These are phyloP conservation scores for Fraxinus cuspidata DNA, from an alignment of 257 asterid genomes.

Conservation along the genomic window DNA sequence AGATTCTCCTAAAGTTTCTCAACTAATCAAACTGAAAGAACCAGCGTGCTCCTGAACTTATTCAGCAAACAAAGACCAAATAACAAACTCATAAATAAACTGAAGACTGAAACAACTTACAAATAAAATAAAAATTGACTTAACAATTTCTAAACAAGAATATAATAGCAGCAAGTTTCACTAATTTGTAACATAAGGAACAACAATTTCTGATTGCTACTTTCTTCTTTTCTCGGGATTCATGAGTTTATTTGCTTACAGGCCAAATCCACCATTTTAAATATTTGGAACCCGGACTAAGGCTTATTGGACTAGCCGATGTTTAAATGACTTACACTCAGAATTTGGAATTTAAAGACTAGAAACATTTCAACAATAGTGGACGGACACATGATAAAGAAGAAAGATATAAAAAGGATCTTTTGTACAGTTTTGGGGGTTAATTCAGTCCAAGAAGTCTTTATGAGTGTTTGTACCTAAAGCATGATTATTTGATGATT, in stretches of 20 bases:
- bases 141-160: too few species aligned
- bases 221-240: not conserved
- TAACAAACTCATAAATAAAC: not conserved
- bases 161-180: not conserved
- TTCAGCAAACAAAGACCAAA: too few species aligned
- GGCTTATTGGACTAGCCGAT: not conserved
- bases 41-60: too few species aligned
- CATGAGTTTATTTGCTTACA: not conserved
- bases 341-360: not conserved
- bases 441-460: not conserved
- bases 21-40: too few species aligned
- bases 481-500: not conserved
- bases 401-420: not conserved
- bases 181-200: not conserved
- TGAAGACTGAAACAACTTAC: too few species aligned
- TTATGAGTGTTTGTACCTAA: not conserved
- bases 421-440: not conserved
- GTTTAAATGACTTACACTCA: not conserved
- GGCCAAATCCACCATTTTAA: not conserved
- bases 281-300: not conserved
- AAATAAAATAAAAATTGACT: too few species aligned
- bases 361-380: not conserved
- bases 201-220: not conserved
- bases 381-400: not conserved
- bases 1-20: too few species aligned